Percentiles rank a stretch among this genome's conserved stretches.
Conservation (phyloP, 73 alveolate genomes). For the Tetrahymena borealis region DNA sequence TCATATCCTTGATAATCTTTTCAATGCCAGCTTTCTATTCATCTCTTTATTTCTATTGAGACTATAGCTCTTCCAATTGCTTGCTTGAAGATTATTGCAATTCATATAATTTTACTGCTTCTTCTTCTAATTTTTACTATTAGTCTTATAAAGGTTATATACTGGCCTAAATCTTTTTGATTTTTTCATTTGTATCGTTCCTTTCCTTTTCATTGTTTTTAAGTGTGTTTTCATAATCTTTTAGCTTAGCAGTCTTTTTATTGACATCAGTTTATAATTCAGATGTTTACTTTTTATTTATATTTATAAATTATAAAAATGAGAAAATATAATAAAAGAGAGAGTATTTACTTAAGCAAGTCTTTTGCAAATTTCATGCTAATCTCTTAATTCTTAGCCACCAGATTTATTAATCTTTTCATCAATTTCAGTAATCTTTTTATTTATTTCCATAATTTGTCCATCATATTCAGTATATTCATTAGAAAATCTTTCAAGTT, state of each 20-base stretch:
- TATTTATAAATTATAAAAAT: neutral
- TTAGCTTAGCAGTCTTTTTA: constrained; percentile 46
- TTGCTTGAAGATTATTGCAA: constrained; percentile 31
- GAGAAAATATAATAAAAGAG: neutral
- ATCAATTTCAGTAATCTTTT: constrained; percentile 11
- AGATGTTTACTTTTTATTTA: constrained; percentile 52
- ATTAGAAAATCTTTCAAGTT: neutral
- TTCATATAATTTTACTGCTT: constrained; percentile 56
- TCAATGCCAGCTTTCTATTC: constrained; percentile 1
- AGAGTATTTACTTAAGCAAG: constrained; percentile 28
- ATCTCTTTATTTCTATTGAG: constrained; percentile 2
- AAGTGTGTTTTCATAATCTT: constrained; percentile 41
- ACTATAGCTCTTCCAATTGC: neutral
- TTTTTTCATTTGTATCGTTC: constrained; percentile 26
- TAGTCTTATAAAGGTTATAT: constrained; percentile 4
- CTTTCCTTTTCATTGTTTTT: constrained; percentile 34
- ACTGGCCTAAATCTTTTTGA: constrained; percentile 20
- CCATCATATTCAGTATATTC: neutral
- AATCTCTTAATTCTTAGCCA: constrained; percentile 39
- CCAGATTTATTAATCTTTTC: constrained; percentile 59
- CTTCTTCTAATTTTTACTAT: constrained; percentile 36
- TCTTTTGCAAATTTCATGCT: constrained; percentile 44
- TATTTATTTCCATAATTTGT: neutral
- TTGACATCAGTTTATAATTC: constrained; percentile 62
- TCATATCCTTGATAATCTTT: neutral